Conservation (phyloP, 2,329 filamentous ascomycete genomes). For the Didymella keratinophila region DNA sequence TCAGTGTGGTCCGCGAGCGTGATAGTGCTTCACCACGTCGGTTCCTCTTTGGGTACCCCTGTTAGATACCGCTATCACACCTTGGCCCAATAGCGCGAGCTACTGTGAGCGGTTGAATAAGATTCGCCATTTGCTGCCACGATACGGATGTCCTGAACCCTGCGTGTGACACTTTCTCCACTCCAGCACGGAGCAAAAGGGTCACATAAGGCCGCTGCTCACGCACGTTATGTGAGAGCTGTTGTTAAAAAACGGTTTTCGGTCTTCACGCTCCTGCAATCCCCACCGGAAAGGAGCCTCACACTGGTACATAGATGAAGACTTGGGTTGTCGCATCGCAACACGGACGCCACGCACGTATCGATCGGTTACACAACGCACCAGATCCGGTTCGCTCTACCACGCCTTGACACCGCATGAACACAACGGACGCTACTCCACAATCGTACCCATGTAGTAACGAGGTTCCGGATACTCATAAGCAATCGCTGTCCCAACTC, state of each 20-base stretch:
- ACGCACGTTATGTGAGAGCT: conserved; percentile 37
- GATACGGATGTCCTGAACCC: conserved; percentile 40
- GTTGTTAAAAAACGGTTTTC: conserved; percentile 20
- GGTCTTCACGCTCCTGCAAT: conserved; percentile 3
- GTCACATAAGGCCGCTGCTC: conserved; percentile 38
- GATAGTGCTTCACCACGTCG: conserved; percentile 40
- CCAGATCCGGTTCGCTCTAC: conserved; percentile 32
- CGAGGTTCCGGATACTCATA: conserved; percentile 30
- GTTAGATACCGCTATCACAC: conserved; percentile 45
- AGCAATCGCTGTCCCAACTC: conserved; percentile 28
- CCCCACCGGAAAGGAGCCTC: conserved; percentile 7
- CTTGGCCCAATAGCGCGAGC: conserved; percentile 50
- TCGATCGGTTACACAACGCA: conserved; percentile 34
- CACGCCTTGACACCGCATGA: conserved; percentile 46
- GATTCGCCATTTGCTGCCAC: conserved; percentile 47
- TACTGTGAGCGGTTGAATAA: conserved; percentile 47
- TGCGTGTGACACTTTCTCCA: conserved; percentile 43
- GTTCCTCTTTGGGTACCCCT: conserved; percentile 33
- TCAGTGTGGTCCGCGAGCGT: conserved; percentile 36
- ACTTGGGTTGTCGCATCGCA: conserved; percentile 35
- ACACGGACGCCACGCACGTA: conserved; percentile 32
- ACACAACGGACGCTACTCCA: conserved; percentile 34
- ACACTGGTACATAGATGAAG: conserved; percentile 26
- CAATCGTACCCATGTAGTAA: conserved; percentile 46
- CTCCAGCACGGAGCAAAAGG: conserved; percentile 45